phyloP scores from a whole-genome alignment of 805 yeast genomes.

The Suhomyces emberorum region DNA sequence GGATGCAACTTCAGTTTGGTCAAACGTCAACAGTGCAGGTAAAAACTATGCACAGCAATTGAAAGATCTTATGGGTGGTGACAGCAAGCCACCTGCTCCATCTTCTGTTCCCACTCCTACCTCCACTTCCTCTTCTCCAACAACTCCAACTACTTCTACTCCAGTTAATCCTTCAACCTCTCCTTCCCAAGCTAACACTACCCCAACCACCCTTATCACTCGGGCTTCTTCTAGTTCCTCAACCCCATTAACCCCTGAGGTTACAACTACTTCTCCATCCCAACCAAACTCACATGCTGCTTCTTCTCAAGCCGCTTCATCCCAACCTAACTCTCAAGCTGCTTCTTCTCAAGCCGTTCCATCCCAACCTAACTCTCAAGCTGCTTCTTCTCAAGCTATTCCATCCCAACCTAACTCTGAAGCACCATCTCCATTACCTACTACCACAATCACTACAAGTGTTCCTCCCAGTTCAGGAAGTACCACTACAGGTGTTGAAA shows the following conservation, averaged over 20 bases:
- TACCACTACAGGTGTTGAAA: slow-evolving; percentile 1
- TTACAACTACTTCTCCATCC: slow-evolving; percentile 5
- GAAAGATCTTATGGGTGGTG: slow-evolving; percentile 12
- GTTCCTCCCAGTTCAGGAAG: too few species aligned
- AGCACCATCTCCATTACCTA: slow-evolving; percentile 3
- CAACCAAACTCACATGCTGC: slow-evolving; percentile 4
- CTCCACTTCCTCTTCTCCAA: slow-evolving; percentile 4
- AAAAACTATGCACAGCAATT: slow-evolving; percentile 15
- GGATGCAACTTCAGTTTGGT: slow-evolving; percentile 33
- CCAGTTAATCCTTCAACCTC: slow-evolving; percentile 2
- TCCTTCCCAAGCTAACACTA: slow-evolving; percentile 2
- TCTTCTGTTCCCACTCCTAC: slow-evolving; percentile 6
- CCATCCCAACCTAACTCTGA: neutral
- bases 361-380: slow-evolving; percentile 2
- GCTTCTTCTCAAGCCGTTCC: too few species aligned
- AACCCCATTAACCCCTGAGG: neutral
- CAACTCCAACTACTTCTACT: slow-evolving; percentile 4
- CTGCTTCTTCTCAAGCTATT: too few species aligned
- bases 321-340: too few species aligned
- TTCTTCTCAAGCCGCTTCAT: too few species aligned
- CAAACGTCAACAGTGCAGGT: slow-evolving; percentile 12
- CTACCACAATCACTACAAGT: slow-evolving; percentile 1
- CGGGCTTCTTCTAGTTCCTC: slow-evolving; percentile 9
- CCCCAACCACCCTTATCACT: slow-evolving; percentile 9
- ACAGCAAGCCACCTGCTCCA: neutral